These are phyloP conservation scores for Penicillium griseofulvum DNA, from an alignment of 2,329 filamentous ascomycete genomes.

Conservation along the genomic window DNA sequence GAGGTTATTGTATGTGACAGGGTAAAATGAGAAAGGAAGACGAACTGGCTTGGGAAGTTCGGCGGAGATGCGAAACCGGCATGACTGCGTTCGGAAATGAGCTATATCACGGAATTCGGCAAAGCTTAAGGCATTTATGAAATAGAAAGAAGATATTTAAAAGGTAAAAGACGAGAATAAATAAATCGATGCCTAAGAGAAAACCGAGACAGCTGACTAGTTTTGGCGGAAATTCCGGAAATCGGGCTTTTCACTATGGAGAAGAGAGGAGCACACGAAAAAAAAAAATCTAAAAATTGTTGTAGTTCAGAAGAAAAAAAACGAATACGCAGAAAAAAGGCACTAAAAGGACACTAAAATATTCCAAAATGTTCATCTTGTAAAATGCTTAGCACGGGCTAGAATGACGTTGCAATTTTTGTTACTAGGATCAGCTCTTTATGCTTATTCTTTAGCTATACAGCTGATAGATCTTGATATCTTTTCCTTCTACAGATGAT, in stretches of 20 bases:
- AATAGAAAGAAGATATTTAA: background rate
- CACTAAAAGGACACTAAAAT: background rate
- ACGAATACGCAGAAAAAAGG: background rate
- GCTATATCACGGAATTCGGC: background rate
- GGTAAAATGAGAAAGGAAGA: background rate
- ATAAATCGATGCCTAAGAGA: background rate
- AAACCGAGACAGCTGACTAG: background rate
- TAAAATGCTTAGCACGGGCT: constrained; percentile 9
- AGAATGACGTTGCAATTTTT: constrained; percentile 16
- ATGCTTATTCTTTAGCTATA: background rate
- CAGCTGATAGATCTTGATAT: too few species aligned
- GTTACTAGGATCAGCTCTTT: background rate
- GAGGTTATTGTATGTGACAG: background rate
- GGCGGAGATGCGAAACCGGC: constrained; percentile 39
- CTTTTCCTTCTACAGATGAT: too few species aligned
- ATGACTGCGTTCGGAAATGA: constrained; percentile 29
- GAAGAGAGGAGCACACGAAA: background rate
- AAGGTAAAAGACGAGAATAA: background rate
- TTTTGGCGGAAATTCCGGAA: constrained; percentile 5
- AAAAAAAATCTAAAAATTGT: background rate
- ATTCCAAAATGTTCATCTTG: background rate
- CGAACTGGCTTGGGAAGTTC: constrained; percentile 36
- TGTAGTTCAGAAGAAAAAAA: background rate
- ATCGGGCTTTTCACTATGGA: constrained; percentile 2
- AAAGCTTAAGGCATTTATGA: background rate